Evolutionary conservation across 1,284 basidiomycete genomes (phyloP).

Genomic region (Chalciporus sp.): DNA sequence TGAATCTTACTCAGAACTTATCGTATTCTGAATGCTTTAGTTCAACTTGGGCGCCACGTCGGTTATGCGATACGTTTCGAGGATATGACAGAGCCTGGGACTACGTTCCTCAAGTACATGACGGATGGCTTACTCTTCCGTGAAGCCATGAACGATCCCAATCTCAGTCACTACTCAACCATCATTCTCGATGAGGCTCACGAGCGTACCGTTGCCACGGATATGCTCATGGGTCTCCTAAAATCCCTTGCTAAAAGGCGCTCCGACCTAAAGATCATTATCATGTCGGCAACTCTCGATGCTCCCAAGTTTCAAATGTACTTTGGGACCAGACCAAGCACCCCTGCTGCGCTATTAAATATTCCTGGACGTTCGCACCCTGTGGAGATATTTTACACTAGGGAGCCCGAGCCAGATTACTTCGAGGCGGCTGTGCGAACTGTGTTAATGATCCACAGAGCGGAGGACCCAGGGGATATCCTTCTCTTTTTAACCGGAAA

Average conservation of each 20-base stretch:
- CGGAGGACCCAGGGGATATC: slow-evolving; percentile 93
- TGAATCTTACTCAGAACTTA: slow-evolving; percentile 5
- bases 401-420: slow-evolving; percentile 95
- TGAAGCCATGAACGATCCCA: slow-evolving; percentile 96
- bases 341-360: slow-evolving; percentile 85
- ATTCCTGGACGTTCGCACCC: slow-evolving; percentile 96
- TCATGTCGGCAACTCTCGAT: slow-evolving; percentile 99
- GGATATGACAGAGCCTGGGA: slow-evolving; percentile 91
- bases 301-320: slow-evolving; percentile 97
- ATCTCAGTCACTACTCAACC: slow-evolving; percentile 88
- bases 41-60: slow-evolving; percentile 90
- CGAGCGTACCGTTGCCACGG: slow-evolving; percentile 96
- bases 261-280: slow-evolving; percentile 91
- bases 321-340: slow-evolving; percentile 67
- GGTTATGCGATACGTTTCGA: slow-evolving; percentile 99
- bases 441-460: slow-evolving; percentile 96
- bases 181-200: slow-evolving; percentile 99
- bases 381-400: slow-evolving; percentile 95
- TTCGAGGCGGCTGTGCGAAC: slow-evolving; percentile 97
- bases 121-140: slow-evolving; percentile 98
- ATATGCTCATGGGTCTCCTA: slow-evolving; percentile 95
- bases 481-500: slow-evolving; percentile 96
- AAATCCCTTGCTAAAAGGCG: slow-evolving; percentile 80
- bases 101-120: slow-evolving; percentile 98
- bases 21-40: slow-evolving; percentile 39